Conservation (phyloP, 2,329 filamentous ascomycete species). For the Colletotrichum salicis region DNA sequence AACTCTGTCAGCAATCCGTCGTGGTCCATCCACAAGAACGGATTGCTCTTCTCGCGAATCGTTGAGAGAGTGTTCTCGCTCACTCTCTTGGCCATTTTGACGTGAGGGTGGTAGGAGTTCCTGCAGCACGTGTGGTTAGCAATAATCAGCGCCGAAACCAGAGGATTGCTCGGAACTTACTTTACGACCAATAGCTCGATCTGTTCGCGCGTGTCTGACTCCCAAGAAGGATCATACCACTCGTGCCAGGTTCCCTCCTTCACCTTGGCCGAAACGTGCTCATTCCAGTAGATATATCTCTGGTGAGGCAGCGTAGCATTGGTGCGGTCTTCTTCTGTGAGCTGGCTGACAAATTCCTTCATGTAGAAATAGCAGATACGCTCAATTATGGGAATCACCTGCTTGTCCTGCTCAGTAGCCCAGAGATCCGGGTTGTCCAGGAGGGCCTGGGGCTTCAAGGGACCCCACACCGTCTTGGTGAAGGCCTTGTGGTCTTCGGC, state of each 20-base stretch:
- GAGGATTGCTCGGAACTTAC: background rate
- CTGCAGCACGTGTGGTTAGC: background rate
- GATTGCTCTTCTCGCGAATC: constrained; percentile 16
- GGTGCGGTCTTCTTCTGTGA: background rate
- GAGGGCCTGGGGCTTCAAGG: background rate
- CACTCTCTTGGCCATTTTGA: background rate
- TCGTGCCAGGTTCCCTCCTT: background rate
- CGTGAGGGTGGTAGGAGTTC: background rate
- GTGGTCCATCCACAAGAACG: constrained; percentile 20
- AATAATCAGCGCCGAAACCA: background rate
- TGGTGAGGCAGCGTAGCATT: background rate
- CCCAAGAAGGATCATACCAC: constrained; percentile 1
- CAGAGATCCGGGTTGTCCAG: constrained; percentile 7
- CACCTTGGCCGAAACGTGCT: constrained; percentile 7
- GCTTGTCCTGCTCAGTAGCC: constrained; percentile 24
- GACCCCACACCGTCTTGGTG: constrained; percentile 17
- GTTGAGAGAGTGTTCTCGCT: constrained; percentile 6
- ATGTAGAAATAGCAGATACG: constrained; percentile 18
- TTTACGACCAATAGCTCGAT: background rate
- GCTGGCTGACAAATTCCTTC: background rate
- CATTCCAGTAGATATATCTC: constrained; percentile 19
- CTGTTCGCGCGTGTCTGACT: background rate
- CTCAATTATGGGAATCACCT: constrained; percentile 16
- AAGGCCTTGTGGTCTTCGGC: constrained; percentile 15
- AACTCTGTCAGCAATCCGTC: constrained; percentile 20